Percentiles rank a stretch among this genome's conserved stretches.
Evolutionary conservation across 1,284 basidiomycete genomes (phyloP).

Genomic region (Puccinia polysora): DNA sequence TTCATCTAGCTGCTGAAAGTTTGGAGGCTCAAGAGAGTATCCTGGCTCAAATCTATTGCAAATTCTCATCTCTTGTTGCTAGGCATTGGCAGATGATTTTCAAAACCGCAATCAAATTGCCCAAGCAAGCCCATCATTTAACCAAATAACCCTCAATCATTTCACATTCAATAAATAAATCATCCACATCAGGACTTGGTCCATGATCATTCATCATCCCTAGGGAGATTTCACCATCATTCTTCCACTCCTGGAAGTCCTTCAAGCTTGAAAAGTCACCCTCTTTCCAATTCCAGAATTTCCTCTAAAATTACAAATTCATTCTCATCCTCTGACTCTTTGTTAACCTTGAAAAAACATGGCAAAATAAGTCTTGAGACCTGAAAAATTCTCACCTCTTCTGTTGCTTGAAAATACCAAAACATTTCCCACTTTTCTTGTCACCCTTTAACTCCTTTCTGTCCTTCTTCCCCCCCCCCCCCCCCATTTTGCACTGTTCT

Average conservation of each 20-base stretch:
- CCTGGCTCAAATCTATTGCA: constrained; percentile 65
- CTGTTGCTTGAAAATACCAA: not conserved
- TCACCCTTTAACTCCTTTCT: not conserved
- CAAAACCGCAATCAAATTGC: constrained; percentile 9
- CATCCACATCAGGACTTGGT: not conserved
- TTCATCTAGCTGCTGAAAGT: constrained; percentile 69
- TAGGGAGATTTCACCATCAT: constrained; percentile 26
- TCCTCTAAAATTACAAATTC: not conserved
- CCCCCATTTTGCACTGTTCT: no score
- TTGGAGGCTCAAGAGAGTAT: constrained; percentile 73
- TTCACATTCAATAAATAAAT: not conserved
- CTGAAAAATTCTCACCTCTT: not conserved
- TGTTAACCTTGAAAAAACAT: not conserved
- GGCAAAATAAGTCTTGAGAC: not conserved
- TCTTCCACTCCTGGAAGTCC: not conserved
- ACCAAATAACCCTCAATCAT: not conserved
- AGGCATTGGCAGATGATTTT: constrained; percentile 61
- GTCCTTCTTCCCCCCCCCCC: no score
- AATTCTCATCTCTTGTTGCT: constrained; percentile 63
- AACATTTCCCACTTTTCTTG: not conserved
- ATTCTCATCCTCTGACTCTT: not conserved
- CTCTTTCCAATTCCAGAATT: not conserved
- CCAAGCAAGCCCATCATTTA: constrained; percentile 6
- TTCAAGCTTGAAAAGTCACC: not conserved
- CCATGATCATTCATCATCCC: constrained; percentile 45